phyloP scores from a whole-genome alignment of 805 yeast species.

The Cyberlindnera amylophila region DNA sequence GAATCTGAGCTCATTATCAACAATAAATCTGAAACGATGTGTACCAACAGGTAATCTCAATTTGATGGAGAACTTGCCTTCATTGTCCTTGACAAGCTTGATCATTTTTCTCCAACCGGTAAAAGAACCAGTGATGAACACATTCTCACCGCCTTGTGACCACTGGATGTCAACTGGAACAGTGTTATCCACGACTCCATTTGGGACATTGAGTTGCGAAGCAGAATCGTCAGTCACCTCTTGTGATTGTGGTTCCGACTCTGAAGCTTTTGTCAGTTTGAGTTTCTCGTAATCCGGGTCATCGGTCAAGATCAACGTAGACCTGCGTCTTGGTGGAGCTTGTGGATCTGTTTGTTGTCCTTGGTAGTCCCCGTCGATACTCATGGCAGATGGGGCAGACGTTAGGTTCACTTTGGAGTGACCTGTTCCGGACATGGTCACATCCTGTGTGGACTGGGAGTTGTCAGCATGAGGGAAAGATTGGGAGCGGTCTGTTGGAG shows the following conservation, averaged over 20 bases:
- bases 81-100: slow-evolving; percentile 58
- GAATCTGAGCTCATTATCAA: slow-evolving; percentile 87
- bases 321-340: slow-evolving; percentile 49
- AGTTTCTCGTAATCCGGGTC: slow-evolving; percentile 56
- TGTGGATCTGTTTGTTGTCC: slow-evolving; percentile 1
- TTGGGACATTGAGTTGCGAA: slow-evolving; percentile 9
- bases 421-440: slow-evolving; percentile 27
- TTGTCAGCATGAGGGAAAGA: slow-evolving; percentile 7
- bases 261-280: slow-evolving; percentile 35
- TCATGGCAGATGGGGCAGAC: slow-evolving; percentile 26
- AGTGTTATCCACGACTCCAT: slow-evolving; percentile 6
- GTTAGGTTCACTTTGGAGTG: slow-evolving; percentile 21
- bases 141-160: slow-evolving; percentile 96
- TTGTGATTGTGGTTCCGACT: slow-evolving; percentile 18
- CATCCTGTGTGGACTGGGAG: slow-evolving; percentile 23
- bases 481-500: slow-evolving; percentile 1
- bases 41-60: slow-evolving; percentile 85
- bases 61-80: slow-evolving; percentile 60
- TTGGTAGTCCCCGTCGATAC: slow-evolving; percentile 17
- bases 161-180: slow-evolving; percentile 71
- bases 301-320: slow-evolving; percentile 68
- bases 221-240: slow-evolving; percentile 12
- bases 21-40: slow-evolving; percentile 88
- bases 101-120: slow-evolving; percentile 99
- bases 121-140: slow-evolving; percentile 94